A percentile compares a stretch with the other conserved stretches of the same genome.
phyloP scores from a whole-genome alignment of 1,284 basidiomycete species.

The Chalciporus sp. region DNA sequence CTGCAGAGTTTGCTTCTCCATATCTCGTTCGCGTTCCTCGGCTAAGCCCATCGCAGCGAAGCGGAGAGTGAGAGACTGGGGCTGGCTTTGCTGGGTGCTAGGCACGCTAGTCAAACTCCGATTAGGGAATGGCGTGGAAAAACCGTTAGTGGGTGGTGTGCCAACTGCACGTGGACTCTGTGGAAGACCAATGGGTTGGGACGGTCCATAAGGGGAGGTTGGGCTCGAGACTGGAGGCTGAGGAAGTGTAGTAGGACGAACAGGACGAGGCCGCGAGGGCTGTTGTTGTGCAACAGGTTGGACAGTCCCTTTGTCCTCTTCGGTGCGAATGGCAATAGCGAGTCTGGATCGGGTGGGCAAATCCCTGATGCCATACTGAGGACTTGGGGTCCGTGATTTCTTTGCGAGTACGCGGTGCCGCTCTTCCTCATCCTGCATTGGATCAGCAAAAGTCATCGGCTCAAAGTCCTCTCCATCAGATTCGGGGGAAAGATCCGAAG shows the following conservation, averaged over 20 bases:
- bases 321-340: conserved; percentile 22
- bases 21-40: conserved; percentile 23
- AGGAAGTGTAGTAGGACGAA: conserved; percentile 29
- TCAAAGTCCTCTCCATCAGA: conserved; percentile 21
- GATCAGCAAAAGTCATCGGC: conserved; percentile 33
- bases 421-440: conserved; percentile 15
- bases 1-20: conserved; percentile 11
- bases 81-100: conserved; percentile 4
- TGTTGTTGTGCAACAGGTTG: conserved; percentile 5
- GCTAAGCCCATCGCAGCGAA: conserved; percentile 28
- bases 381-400: conserved; percentile 7
- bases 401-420: neutral
- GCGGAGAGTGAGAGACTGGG: conserved; percentile 33
- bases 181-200: neutral
- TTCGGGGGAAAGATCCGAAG: conserved; percentile 14
- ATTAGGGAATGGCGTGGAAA: conserved; percentile 13
- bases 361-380: conserved; percentile 33
- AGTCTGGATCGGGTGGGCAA: conserved; percentile 26
- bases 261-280: conserved; percentile 7
- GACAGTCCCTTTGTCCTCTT: neutral
- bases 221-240: conserved; percentile 13
- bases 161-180: conserved; percentile 12
- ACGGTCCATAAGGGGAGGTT: conserved; percentile 5
- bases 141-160: conserved; percentile 11
- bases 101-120: conserved; percentile 10